These are phyloP conservation scores for Silene conica DNA, from an alignment of 148 eudicot genomes.

Conservation along the genomic window DNA sequence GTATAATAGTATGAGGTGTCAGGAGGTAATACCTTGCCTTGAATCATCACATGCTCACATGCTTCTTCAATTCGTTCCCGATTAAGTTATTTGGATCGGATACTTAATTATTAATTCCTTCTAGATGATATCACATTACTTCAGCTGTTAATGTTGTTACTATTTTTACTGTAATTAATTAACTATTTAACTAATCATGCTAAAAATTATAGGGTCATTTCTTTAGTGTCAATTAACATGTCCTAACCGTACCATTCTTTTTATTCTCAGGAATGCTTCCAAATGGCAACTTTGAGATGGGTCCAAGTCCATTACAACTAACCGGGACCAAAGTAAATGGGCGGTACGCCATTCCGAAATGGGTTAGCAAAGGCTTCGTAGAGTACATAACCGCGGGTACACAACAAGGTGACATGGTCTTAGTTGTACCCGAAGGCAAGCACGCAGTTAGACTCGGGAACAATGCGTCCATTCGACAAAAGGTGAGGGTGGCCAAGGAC, in stretches of 20 bases:
- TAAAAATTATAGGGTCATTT: too few relatives aligned
- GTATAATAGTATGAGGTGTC: too few relatives aligned
- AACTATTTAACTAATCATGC: too few relatives aligned
- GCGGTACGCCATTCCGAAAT: constrained; percentile 33
- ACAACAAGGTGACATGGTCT: constrained; percentile 45
- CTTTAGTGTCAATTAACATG: too few relatives aligned
- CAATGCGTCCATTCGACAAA: constrained; percentile 39
- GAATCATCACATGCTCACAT: too few relatives aligned
- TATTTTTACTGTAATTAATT: too few relatives aligned
- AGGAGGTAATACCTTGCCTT: too few relatives aligned
- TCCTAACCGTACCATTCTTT: neutral
- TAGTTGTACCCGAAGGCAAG: constrained; percentile 43
- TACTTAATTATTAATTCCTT: too few relatives aligned
- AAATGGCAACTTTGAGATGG: constrained; percentile 43
- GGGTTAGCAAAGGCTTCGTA: constrained; percentile 34
- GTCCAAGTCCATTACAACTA: constrained; percentile 35
- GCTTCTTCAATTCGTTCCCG: too few relatives aligned
- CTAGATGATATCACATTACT: too few relatives aligned
- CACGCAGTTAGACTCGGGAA: constrained; percentile 41
- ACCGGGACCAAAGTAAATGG: constrained; percentile 40
- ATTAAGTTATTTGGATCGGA: too few relatives aligned
- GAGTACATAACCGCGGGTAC: constrained; percentile 43
- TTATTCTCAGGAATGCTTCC: constrained; percentile 28
- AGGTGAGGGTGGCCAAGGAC: constrained; percentile 23
- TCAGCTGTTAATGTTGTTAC: too few relatives aligned